Evolutionary conservation across 2,329 filamentous ascomycete genomes (phyloP).

Genomic region (Arthrobotrys musiformis): DNA sequence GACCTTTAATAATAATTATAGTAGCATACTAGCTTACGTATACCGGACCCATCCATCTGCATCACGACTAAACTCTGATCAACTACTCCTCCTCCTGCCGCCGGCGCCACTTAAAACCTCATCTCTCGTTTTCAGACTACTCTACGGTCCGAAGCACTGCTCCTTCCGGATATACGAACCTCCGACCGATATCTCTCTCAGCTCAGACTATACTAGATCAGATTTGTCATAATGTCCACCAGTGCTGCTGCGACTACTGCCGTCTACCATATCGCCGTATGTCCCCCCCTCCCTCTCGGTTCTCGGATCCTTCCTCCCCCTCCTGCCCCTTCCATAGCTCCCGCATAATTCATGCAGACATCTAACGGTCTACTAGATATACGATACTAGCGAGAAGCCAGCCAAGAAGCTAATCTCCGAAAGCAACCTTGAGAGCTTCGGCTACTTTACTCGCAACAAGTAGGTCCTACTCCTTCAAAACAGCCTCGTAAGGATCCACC

Average conservation of each 20-base stretch:
- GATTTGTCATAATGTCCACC: constrained; percentile 15
- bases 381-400: constrained; percentile 29
- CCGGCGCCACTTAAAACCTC: not conserved
- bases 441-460: constrained; percentile 40
- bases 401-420: constrained; percentile 34
- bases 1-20: not conserved
- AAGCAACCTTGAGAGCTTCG: constrained; percentile 48
- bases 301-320: not conserved
- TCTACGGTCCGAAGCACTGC: not conserved
- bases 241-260: constrained; percentile 40
- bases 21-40: not conserved
- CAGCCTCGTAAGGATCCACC: not conserved
- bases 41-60: constrained; percentile 7
- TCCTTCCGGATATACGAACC: not conserved
- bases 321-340: not conserved
- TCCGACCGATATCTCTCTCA: constrained; percentile 10
- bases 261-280: constrained; percentile 50
- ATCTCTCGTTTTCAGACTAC: not conserved
- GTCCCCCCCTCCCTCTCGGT: not conserved
- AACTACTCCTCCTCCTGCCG: not conserved
- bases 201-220: not conserved
- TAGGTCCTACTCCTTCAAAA: constrained; percentile 2
- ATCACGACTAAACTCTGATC: too few species aligned
- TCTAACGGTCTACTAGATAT: constrained; percentile 17
- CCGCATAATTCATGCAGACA: not conserved